Conservation (phyloP, 345 rosid species). For the Eucalyptus sp. region DNA sequence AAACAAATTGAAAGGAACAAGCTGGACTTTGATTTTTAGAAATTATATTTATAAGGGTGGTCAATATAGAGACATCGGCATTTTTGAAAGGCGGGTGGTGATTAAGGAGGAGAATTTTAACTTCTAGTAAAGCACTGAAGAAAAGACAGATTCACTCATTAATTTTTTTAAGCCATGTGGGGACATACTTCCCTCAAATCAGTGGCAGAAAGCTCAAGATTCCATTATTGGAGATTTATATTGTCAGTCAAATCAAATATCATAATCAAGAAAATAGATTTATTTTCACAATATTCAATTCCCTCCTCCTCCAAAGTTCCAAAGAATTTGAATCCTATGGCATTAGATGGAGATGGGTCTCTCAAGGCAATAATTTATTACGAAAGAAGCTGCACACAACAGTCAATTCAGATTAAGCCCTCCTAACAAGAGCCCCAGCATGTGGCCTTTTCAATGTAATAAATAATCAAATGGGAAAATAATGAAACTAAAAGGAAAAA, state of each 20-base stretch:
- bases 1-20: background rate
- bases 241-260: background rate
- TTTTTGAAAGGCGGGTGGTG: background rate
- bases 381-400: background rate
- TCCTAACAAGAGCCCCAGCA: background rate
- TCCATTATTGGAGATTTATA: background rate
- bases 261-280: background rate
- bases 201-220: background rate
- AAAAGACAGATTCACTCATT: background rate
- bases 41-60: background rate
- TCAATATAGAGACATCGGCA: background rate
- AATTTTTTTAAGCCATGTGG: background rate
- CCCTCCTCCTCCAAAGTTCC: background rate
- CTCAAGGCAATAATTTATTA: background rate
- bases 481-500: background rate
- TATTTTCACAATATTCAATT: background rate
- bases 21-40: background rate
- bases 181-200: background rate
- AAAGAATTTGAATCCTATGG: background rate
- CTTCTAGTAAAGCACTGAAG: background rate
- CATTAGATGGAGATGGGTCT: background rate
- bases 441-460: background rate
- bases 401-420: background rate
- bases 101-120: background rate
- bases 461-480: background rate